Conservation (phyloP, 176 grass and related monocot species). For the Ensete ventricosum region DNA sequence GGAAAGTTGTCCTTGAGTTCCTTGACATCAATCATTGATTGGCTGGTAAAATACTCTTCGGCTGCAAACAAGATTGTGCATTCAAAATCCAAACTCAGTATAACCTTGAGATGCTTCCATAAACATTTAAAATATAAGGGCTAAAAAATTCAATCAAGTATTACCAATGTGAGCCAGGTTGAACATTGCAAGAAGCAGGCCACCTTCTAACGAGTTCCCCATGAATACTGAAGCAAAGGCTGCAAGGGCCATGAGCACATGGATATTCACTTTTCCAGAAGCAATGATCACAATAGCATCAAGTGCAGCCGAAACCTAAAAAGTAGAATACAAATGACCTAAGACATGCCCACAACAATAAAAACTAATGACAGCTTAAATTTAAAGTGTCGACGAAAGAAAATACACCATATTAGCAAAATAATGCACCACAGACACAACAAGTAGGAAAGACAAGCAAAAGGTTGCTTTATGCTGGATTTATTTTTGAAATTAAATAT, state of each 20-base stretch:
- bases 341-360: neutral
- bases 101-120: neutral
- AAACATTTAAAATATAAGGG: neutral
- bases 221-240: constrained; percentile 98
- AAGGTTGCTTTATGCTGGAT: neutral
- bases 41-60: constrained; percentile 94
- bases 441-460: neutral
- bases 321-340: constrained; percentile 18
- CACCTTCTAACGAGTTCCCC: constrained; percentile 94
- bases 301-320: constrained; percentile 84
- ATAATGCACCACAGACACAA: neutral
- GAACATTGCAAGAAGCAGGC: constrained; percentile 98
- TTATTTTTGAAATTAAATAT: neutral
- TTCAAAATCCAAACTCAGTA: neutral
- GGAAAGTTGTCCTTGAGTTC: constrained; percentile 90
- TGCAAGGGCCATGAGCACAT: constrained; percentile 96
- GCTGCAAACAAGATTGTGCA: constrained; percentile 36
- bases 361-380: too few species aligned
- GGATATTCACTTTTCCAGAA: constrained; percentile 87
- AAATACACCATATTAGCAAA: neutral
- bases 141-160: constrained; percentile 7
- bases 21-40: constrained; percentile 89
- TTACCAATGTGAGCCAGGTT: constrained; percentile 96
- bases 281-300: constrained; percentile 90
- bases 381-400: neutral